Base-by-base conservation (phyloP, 2,329 filamentous ascomycete genomes). In the Arachnopeziza araneosa region DNA sequence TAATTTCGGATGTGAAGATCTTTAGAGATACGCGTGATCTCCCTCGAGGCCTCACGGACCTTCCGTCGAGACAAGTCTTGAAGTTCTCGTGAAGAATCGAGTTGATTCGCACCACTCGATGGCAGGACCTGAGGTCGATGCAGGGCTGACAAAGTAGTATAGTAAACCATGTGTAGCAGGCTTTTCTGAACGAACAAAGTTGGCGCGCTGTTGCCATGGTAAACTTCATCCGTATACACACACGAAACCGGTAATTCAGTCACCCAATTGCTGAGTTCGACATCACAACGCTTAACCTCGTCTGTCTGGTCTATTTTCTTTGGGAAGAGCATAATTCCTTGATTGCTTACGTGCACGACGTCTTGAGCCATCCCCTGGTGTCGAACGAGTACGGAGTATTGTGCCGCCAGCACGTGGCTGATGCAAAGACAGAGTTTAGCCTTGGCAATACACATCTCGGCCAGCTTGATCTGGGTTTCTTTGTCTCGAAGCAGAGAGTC, bases 131-230 rank as follows among this genome's bases (percentile, higher is more conserved):
- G 92, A 1, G 93, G 93, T 30, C 93, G 87, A 73, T 97, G 93
- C 21, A 98, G 80, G 2, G 93, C 93, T 56, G 91, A 96, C 21
- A 96, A 82, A 0, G 93, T 96, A 1, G 93, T 96, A 73, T 92
- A 90, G 75, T 96, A 96, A 1, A 96, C 86, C 88, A 97, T 96
- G 74, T 96, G 91, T 44, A 98, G 78, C 22, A 97, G 80, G n/a
- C 90, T 90, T 54, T 90, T 84, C 72, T 96, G 91, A 2, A 96
- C 76, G 63, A 83, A 79, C 3, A 79, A 69, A 8, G 83, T 84
- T 3, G 84, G 79, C 49, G 81, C 80, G 36, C 86, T 86, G 19
- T 75, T 80, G 56, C 83, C 79, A 55, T 84, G 74, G 61, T 87
- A 87, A 59, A 79, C 71, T 14, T 77, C 74, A 36, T 77, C 80